These are phyloP conservation scores for Lepiota subincarnata DNA, from an alignment of 768 basidiomycete genomes.

Conservation along the genomic window DNA sequence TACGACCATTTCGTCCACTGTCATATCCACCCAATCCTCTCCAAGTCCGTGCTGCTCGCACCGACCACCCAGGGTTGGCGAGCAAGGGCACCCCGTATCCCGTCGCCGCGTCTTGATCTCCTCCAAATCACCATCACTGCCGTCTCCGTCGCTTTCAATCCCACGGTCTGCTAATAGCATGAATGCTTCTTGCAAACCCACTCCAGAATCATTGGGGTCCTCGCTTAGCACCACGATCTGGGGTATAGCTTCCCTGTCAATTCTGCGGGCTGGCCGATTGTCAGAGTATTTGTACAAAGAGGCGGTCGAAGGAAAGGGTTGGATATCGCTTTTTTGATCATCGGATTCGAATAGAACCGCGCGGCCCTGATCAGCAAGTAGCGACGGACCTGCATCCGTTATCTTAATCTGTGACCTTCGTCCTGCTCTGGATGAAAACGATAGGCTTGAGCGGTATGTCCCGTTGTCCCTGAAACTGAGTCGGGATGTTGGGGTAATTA, in stretches of 20 bases:
- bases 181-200: slow-evolving; percentile 12
- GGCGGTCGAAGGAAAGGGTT: slow-evolving; percentile 14
- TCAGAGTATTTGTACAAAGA: slow-evolving; percentile 8
- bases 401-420: slow-evolving; percentile 10
- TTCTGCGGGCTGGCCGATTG: background rate
- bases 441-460: no score
- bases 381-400: background rate
- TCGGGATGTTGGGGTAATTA: background rate
- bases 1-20: background rate
- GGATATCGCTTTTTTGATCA: slow-evolving; percentile 9
- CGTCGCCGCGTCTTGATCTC: background rate
- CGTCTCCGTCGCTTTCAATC: background rate
- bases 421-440: no score
- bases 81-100: background rate
- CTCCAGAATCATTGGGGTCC: slow-evolving; percentile 16
- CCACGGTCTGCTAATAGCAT: background rate
- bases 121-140: background rate
- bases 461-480: no score
- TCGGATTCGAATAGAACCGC: background rate
- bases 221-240: background rate
- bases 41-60: background rate
- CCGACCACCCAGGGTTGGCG: background rate
- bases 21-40: background rate
- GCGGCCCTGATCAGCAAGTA: background rate
- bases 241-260: no score